Base-by-base conservation (phyloP, 805 yeast species). In the Candida ipomoeae region DNA sequence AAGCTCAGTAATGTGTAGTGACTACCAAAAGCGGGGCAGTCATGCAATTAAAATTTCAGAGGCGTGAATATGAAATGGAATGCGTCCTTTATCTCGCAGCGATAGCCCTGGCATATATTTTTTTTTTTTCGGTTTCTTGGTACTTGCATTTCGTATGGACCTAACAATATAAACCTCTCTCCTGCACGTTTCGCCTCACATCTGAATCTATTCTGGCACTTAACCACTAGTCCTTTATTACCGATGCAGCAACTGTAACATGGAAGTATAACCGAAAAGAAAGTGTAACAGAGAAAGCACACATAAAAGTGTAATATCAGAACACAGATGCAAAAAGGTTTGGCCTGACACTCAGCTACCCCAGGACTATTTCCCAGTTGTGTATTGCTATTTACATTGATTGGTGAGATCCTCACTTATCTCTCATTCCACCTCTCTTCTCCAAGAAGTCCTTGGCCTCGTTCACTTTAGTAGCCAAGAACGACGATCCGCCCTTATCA, bases 401-500 rank as follows among this genome's bases (percentile, higher is more conserved):
- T 23, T 15, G 15, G 23, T 13, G 40, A 23, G 33, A 23, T 36
- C 37, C 23, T 48, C 55, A 70, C 60, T 71, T 71, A 52, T 64
- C 63, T 62, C 73, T 73, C 69, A 74, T 55, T 15, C 79, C 77
- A 36, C 83, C 84, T 63, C 89, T 79, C 67, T 83, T 81, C 58
- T 88, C 94, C 64, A 88, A 71, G 60, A 86, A 80, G 60, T 83
- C 91, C 65, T 87, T 90, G 26, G 97, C 97, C 70, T 91, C 96
- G 66, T 91, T 91, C 54, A 91, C 85, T 73, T 91, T 91, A 51
- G 91, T 84, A 43, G 97, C 96, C 67, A 91, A 66, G 61, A 80
- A 89, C 26, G 95, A 87, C 10, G 95, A 85, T 2, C 97, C 97
- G 33, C 97, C 97, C 64, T 84, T 87, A 72, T 91, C 97, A 10